phyloP scores from a whole-genome alignment of 768 basidiomycete species.

The Pisolithus microcarpus region DNA sequence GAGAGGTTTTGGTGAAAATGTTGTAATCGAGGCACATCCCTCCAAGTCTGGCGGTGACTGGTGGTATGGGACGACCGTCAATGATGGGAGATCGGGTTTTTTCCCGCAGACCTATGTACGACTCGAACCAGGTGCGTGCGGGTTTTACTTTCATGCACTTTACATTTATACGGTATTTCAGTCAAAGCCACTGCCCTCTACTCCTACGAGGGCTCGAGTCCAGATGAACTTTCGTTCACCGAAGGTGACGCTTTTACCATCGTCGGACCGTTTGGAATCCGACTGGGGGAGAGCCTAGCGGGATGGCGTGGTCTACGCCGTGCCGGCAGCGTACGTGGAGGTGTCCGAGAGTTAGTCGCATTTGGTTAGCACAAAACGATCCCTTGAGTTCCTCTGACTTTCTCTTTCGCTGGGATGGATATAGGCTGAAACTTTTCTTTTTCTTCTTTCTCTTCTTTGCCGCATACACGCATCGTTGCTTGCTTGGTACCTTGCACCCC shows the following conservation, averaged over 20 bases:
- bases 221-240: slow-evolving; percentile 79
- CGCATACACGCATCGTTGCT: slow-evolving; percentile 1
- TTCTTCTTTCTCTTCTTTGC: slow-evolving; percentile 35
- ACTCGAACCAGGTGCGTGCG: slow-evolving; percentile 47
- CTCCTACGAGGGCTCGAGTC: slow-evolving; percentile 57
- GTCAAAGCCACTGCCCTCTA: slow-evolving; percentile 77
- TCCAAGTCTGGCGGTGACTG: slow-evolving; percentile 82
- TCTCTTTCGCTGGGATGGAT: slow-evolving; percentile 35
- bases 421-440: slow-evolving; percentile 78
- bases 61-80: slow-evolving; percentile 80
- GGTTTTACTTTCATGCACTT: slow-evolving; percentile 2
- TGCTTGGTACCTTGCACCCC: slow-evolving; percentile 1
- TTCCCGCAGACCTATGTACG: slow-evolving; percentile 83
- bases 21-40: too few species aligned
- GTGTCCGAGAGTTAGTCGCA: slow-evolving; percentile 81
- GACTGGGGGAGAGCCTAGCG: slow-evolving; percentile 98
- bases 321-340: slow-evolving; percentile 89
- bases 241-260: slow-evolving; percentile 77
- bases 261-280: slow-evolving; percentile 72
- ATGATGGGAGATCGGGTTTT: slow-evolving; percentile 69
- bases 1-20: slow-evolving; percentile 73
- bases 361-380: slow-evolving; percentile 18
- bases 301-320: slow-evolving; percentile 78
- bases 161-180: slow-evolving; percentile 16
- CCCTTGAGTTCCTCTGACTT: slow-evolving; percentile 52